phyloP scores from a whole-genome alignment of 352 stramenopile species.

The Pythium sukuiense region DNA sequence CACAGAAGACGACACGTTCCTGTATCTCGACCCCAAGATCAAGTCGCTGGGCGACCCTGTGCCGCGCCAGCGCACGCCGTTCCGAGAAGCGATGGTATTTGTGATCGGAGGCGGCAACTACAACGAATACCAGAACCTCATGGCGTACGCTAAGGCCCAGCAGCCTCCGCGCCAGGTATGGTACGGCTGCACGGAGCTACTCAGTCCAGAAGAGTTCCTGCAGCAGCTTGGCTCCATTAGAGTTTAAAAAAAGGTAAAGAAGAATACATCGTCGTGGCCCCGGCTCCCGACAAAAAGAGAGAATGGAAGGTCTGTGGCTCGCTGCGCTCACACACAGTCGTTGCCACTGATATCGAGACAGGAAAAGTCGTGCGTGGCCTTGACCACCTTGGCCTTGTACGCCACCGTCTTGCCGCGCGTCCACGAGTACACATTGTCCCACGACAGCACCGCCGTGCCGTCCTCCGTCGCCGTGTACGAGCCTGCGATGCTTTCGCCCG shows the following conservation, averaged over 20 bases:
- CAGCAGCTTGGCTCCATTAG: conserved; percentile 77
- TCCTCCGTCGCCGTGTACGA: conserved; percentile 68
- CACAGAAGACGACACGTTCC: conserved; percentile 81
- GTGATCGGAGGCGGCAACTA: conserved; percentile 88
- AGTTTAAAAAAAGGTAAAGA: conserved; percentile 32
- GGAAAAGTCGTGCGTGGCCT: conserved; percentile 72
- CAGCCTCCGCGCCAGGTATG: conserved; percentile 70
- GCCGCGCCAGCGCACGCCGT: conserved; percentile 72
- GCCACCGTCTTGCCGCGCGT: conserved; percentile 62
- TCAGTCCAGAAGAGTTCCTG: conserved; percentile 89
- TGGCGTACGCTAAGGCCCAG: conserved; percentile 77
- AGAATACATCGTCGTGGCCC: conserved; percentile 8
- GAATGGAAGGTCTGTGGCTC: not conserved
- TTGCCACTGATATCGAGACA: conserved; percentile 75
- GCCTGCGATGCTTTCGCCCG: conserved; percentile 38
- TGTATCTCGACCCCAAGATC: conserved; percentile 90
- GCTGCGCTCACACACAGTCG: conserved; percentile 48
- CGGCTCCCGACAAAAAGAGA: not conserved
- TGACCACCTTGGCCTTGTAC: conserved; percentile 83
- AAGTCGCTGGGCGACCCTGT: conserved; percentile 62
- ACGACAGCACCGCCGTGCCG: conserved; percentile 68
- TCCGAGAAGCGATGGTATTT: conserved; percentile 86
- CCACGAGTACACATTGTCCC: conserved; percentile 78
- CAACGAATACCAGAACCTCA: conserved; percentile 87
- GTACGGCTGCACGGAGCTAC: conserved; percentile 89